Base-by-base conservation (phyloP, 352 stramenopile species). In the Pythium apleroticum region DNA sequence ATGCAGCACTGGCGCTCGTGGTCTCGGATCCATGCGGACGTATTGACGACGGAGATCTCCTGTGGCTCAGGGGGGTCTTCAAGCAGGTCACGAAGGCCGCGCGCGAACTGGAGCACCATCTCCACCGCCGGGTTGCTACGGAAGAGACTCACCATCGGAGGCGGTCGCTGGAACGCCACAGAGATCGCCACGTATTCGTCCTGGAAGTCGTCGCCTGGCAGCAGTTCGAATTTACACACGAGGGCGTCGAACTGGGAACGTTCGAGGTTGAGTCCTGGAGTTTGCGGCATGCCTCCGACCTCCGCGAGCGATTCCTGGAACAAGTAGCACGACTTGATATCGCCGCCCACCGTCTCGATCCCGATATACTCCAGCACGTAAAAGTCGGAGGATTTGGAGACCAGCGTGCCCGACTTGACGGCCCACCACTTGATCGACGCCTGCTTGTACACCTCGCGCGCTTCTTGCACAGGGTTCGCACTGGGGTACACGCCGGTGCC, bases 391-490 rank as follows among this genome's bases (percentile, higher is more conserved):
- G 87, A 90, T 53, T 96, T 96, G 72, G 68, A 89, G 37, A 75
- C 84, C 15, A 93, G 71, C 11, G 81, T 75, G 31, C 86, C 84
- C 1, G 87, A 96, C 67, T 93, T 93, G 66, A 93, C 85, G 22
- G 87, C 85, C 84, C 85, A 96, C 87, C 87, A 96, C 74, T 96
- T 96, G 71, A 96, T 93, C 30, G 85, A 72, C 3, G 85, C 84
- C 55, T 93, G 87, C 74, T 96, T 96, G 80, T 93, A 93, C 66
- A 90, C 75, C 52, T 92, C 83, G 14, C 81, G 79, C 2, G 74
- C 72, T n/a, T 93, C 82, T 24, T 76, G 75, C 15, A 80, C 76
- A 12, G 81, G 83, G 52, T 87, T 94, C 12, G 82, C 80, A 62
- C 77, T 91, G 17, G 83, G 76, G 59, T 91, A 93, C n/a, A 89